Percentiles rank a stretch among this genome's conserved stretches.
Evolutionary conservation across 768 basidiomycete genomes (phyloP).

Genomic region (Leccinellum rugosiceps): DNA sequence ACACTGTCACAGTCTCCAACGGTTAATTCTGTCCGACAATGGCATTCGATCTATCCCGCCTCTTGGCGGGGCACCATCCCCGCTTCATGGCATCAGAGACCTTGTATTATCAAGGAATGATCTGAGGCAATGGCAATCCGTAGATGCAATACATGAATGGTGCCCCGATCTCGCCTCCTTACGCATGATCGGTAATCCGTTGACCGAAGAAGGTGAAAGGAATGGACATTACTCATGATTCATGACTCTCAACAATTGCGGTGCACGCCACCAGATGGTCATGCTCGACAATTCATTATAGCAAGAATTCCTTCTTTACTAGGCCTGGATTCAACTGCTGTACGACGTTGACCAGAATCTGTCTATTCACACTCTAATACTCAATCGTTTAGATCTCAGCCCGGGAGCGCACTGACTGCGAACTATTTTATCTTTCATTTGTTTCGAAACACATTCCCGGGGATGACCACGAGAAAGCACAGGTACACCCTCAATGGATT

Average conservation of each 20-base stretch:
- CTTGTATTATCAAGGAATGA: slow-evolving; percentile 64
- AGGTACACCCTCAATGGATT: slow-evolving; percentile 63
- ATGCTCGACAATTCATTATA: slow-evolving; percentile 58
- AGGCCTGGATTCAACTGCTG: slow-evolving; percentile 60
- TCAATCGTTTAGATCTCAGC: slow-evolving; percentile 50
- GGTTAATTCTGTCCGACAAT: slow-evolving; percentile 67
- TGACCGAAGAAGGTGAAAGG: slow-evolving; percentile 48
- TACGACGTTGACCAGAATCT: slow-evolving; percentile 33
- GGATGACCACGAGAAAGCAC: slow-evolving; percentile 39
- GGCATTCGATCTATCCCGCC: slow-evolving; percentile 47
- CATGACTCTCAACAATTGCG: slow-evolving; percentile 1
- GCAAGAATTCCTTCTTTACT: slow-evolving; percentile 64
- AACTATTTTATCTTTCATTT: slow-evolving; percentile 77
- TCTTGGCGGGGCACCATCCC: slow-evolving; percentile 11
- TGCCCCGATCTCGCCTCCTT: slow-evolving; percentile 64
- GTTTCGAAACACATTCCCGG: slow-evolving; percentile 47
- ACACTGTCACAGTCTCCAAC: slow-evolving; percentile 45
- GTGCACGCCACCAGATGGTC: slow-evolving; percentile 30
- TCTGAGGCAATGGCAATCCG: slow-evolving; percentile 53
- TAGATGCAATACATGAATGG: slow-evolving; percentile 68
- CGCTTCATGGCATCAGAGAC: slow-evolving; percentile 44
- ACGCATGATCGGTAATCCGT: slow-evolving; percentile 59
- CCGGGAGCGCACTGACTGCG: slow-evolving; percentile 75
- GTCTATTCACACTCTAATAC: slow-evolving; percentile 9
- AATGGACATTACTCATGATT: neutral